phyloP scores from a whole-genome alignment of 169 alveolate species.

The Plasmodium reichenowi region DNA sequence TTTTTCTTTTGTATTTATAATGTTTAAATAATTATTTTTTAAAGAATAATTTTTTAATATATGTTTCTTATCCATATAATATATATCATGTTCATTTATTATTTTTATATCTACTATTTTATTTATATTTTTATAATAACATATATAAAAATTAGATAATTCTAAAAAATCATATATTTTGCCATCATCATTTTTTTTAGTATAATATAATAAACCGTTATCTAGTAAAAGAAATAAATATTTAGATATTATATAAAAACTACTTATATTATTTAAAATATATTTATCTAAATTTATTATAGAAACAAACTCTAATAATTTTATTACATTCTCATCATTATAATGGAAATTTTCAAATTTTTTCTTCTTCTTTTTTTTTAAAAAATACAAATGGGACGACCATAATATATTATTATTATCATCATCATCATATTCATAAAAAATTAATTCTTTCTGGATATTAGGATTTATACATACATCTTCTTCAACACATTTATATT shows the following conservation, averaged over 20 bases:
- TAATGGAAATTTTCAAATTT: conserved; percentile 14
- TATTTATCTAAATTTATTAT: conserved; percentile 42
- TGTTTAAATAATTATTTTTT: conserved; percentile 12
- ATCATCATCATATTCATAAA: background rate
- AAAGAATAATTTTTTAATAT: conserved; percentile 23
- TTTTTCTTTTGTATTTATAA: conserved; percentile 10
- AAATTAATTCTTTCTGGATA: background rate
- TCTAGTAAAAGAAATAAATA: conserved; percentile 25
- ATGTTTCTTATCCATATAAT: conserved; percentile 24
- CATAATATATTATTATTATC: background rate
- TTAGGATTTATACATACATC: too few species aligned
- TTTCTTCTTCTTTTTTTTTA: conserved; percentile 24
- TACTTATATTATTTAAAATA: conserved; percentile 8
- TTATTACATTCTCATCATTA: conserved; percentile 12
- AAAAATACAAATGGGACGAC: background rate
- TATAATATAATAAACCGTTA: conserved; percentile 51
- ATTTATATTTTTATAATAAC: conserved; percentile 4
- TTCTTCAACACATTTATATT: background rate
- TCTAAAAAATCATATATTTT: background rate
- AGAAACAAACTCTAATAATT: conserved; percentile 3
- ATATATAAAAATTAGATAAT: conserved; percentile 32
- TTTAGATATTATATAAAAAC: background rate
- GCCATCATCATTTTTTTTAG: conserved; percentile 6
- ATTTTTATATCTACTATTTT: conserved; percentile 36
- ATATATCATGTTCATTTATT: background rate